A percentile compares a stretch with the other conserved stretches of the same genome.
Conservation (phyloP, 352 stramenopile species). For the Albugo laibachii region DNA sequence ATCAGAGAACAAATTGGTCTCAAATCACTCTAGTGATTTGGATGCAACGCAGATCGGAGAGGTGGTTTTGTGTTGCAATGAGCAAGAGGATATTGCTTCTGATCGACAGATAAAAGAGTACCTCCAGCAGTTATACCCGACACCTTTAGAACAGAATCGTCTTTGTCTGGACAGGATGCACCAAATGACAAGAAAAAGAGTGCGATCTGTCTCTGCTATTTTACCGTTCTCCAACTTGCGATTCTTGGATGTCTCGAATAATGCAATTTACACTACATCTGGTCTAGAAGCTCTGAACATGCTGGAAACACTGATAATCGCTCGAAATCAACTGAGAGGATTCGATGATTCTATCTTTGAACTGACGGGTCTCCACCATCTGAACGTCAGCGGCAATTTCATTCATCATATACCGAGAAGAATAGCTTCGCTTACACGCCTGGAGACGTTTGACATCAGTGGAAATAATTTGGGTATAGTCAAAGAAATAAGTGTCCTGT, state of each 20-base stretch:
- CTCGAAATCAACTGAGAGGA: conserved; percentile 53
- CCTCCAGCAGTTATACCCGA: too few relatives aligned
- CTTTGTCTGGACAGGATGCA: too few relatives aligned
- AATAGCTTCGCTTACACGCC: conserved; percentile 20
- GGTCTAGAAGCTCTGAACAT: conserved; percentile 27
- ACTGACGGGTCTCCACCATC: conserved; percentile 17
- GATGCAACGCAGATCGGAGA: too few relatives aligned
- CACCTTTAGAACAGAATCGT: too few relatives aligned
- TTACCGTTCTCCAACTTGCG: conserved; percentile 21
- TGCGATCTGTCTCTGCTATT: too few relatives aligned
- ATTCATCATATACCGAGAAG: conserved; percentile 45
- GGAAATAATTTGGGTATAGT: conserved; percentile 57
- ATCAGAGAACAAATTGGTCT: too few relatives aligned
- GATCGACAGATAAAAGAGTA: too few relatives aligned
- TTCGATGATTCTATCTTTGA: conserved; percentile 23
- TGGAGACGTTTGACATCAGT: conserved; percentile 43
- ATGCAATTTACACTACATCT: conserved; percentile 30
- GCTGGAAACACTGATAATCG: conserved; percentile 24
- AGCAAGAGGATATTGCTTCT: too few relatives aligned
- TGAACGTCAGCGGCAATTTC: conserved; percentile 68
- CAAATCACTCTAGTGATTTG: too few relatives aligned
- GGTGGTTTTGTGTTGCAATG: too few relatives aligned
- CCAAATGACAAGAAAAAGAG: too few relatives aligned
- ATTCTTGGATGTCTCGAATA: conserved; percentile 37
- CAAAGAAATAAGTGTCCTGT: conserved; percentile 43